Conservation (phyloP, 495 filamentous ascomycete species). For the Xylaria palmicola region DNA sequence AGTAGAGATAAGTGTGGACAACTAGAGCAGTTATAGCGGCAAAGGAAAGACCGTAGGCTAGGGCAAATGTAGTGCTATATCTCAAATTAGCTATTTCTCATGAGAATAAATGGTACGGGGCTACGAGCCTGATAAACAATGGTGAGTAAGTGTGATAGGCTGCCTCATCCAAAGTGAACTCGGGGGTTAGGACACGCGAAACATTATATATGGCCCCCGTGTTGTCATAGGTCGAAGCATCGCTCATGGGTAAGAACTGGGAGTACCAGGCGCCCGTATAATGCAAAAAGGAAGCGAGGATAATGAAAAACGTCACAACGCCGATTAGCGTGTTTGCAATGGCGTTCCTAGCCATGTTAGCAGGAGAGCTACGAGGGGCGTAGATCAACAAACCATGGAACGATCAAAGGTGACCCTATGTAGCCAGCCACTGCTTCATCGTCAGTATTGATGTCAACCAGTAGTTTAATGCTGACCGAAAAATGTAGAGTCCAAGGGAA, state of each 20-base stretch:
- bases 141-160: conserved; percentile 63
- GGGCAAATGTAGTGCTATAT: conserved; percentile 56
- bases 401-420: no score
- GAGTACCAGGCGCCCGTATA: conserved; percentile 68
- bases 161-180: conserved; percentile 51
- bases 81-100: conserved; percentile 16
- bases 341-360: conserved; percentile 38
- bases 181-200: conserved; percentile 48
- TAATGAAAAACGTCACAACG: conserved; percentile 55
- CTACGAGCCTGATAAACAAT: conserved; percentile 54
- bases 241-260: conserved; percentile 57
- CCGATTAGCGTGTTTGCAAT: conserved; percentile 63
- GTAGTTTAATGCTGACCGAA: conserved; percentile 38
- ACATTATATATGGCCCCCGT: conserved; percentile 57
- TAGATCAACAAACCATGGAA: no score
- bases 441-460: no score
- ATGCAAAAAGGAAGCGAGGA: conserved; percentile 51
- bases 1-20: conserved; percentile 63
- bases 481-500: no score
- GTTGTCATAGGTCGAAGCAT: conserved; percentile 62
- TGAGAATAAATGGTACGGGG: background rate
- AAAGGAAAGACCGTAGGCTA: conserved; percentile 69
- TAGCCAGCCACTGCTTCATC: no score
- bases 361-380: background rate
- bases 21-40: conserved; percentile 66